Evolutionary conservation across 2,329 filamentous ascomycete genomes (phyloP).

Genomic region (Passalora sequoiae): DNA sequence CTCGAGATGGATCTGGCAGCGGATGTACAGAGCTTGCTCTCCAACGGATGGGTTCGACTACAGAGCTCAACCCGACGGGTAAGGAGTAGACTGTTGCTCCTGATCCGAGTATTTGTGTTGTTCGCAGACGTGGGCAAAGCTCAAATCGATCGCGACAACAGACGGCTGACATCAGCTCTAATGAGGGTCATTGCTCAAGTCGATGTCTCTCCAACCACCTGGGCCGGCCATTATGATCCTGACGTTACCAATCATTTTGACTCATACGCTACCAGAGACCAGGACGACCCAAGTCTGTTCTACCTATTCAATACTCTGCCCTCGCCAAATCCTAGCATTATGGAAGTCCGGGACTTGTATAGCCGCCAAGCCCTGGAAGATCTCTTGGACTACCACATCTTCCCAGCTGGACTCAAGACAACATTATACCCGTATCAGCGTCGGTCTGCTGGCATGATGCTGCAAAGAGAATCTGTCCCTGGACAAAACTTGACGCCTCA

Average conservation of each 20-base stretch:
- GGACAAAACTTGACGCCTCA: constrained; percentile 67
- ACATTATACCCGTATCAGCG: constrained; percentile 72
- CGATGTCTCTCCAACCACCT: constrained; percentile 53
- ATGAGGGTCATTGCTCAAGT: constrained; percentile 48
- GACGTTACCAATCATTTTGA: constrained; percentile 32
- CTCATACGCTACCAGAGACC: constrained; percentile 39
- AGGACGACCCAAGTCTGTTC: constrained; percentile 51
- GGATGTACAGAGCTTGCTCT: constrained; percentile 16
- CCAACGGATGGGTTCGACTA: constrained; percentile 22
- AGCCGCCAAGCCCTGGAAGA: constrained; percentile 43
- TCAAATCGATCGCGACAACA: constrained; percentile 48
- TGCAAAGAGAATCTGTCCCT: constrained; percentile 69
- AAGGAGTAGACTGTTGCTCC: constrained; percentile 4
- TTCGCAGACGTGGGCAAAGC: constrained; percentile 52
- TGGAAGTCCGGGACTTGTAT: constrained; percentile 47
- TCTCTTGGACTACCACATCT: constrained; percentile 5
- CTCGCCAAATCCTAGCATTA: constrained; percentile 58
- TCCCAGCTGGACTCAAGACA: constrained; percentile 52
- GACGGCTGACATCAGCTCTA: constrained; percentile 44
- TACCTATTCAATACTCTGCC: constrained; percentile 69
- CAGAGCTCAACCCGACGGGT: constrained; percentile 8
- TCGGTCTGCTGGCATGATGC: constrained; percentile 74
- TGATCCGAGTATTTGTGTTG: constrained; percentile 27
- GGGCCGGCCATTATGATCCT: constrained; percentile 46
- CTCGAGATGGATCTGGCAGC: not conserved